phyloP scores from a whole-genome alignment of 2,329 filamentous ascomycete genomes.

The Leptographium lundbergii region DNA sequence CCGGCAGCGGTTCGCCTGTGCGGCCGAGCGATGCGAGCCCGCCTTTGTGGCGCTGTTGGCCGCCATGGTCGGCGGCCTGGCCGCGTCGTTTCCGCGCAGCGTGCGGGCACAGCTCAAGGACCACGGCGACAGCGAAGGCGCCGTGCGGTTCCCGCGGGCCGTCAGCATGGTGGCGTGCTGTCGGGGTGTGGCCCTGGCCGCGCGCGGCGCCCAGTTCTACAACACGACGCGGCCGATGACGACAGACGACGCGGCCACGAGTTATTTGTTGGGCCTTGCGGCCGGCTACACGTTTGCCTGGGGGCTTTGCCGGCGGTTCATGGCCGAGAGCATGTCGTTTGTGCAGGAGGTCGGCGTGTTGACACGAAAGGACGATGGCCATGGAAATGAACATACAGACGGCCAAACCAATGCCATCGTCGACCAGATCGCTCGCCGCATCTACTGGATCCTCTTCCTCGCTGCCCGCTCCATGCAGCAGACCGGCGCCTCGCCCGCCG shows the following conservation, averaged over 20 bases:
- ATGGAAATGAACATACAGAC: too few relatives aligned
- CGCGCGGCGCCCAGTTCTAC: conserved; percentile 44
- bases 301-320: conserved; percentile 55
- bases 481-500: conserved; percentile 57
- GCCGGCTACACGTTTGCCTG: conserved; percentile 56
- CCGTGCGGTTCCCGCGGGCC: conserved; percentile 28
- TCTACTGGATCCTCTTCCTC: conserved; percentile 77
- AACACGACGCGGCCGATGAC: conserved; percentile 31
- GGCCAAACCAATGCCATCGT: conserved; percentile 52
- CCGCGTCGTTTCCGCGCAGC: conserved; percentile 63
- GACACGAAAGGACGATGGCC: too few relatives aligned
- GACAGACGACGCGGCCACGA: conserved; percentile 50
- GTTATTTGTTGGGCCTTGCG: conserved; percentile 60
- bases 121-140: too few relatives aligned
- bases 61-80: conserved; percentile 62
- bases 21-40: conserved; percentile 53
- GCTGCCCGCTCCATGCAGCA: conserved; percentile 67
- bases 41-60: conserved; percentile 59
- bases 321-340: conserved; percentile 59
- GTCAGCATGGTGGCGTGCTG: conserved; percentile 60
- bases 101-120: conserved; percentile 43
- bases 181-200: conserved; percentile 53
- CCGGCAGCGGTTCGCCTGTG: conserved; percentile 50
- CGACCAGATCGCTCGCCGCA: conserved; percentile 60
- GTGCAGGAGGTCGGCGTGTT: conserved; percentile 52